Evolutionary conservation across 768 basidiomycete species (phyloP), one percentile per base, ranked within the genome.

Genomic region (Multifurca ochricompacta): DNA sequence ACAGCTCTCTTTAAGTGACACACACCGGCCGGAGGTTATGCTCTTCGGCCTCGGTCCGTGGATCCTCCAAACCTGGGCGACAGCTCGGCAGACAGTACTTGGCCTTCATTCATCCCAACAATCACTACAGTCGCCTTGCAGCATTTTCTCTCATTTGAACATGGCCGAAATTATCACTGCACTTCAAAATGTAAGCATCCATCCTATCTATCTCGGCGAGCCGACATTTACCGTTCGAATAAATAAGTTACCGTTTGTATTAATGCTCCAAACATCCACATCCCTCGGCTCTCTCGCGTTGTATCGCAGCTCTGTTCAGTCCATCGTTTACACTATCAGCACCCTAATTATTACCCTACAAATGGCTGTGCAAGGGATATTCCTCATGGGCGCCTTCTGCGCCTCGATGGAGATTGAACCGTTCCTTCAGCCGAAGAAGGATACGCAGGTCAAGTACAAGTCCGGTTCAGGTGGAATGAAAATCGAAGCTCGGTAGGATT

Each of bases 311-410:
- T 86, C 89, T 6, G 78, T 91, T 21, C 83, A 85, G 53, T 78
- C 82, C 23, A 74, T 91, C 39, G 73, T 91, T 10, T 78, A 78
- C 63, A 81, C 87, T 10, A 74, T 79, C 53, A 73, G 81, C 48
- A 79, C 79, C 62, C 65, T 91, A 58, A 65, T 83, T 28, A 77
- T 79, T 37, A 86, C 82, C 4, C 66, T 75, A 23, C 80, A 79
- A 53, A 82, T 85, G 81, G 81, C 82, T n/a, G 91, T 85, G 62
- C 90, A 94, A 67, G 80, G 82, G 30, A 77, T 92, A 46, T 93
- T 94, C 70, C 73, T 90, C 55, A 85, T 92, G 81, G 85, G 84
- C 44, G 89, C 91, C 6, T 93, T 91, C 65, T 82, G 80, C 62
- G 87, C 87, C 41, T 83, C 85, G 44, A 82, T 81, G 73, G 76